A percentile compares a stretch with the other conserved stretches of the same genome.
phyloP scores from a whole-genome alignment of 768 basidiomycete species.

The Calocera viscosa region DNA sequence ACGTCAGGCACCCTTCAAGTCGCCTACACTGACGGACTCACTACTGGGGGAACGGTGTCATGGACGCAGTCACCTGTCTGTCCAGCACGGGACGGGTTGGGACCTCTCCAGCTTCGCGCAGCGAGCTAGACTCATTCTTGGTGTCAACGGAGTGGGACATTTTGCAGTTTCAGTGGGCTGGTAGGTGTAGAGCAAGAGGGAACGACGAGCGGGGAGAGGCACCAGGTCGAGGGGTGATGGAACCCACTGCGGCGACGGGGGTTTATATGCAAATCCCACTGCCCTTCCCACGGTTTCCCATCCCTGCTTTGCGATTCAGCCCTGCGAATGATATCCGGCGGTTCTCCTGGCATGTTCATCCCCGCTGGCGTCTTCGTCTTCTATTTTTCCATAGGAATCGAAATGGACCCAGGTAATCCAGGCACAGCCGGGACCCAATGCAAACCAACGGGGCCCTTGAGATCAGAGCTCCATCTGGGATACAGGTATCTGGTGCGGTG shows the following conservation, averaged over 20 bases:
- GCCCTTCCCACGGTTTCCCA: not conserved
- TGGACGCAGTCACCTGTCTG: not conserved
- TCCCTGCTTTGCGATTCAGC: not conserved
- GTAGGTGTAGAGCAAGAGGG: not conserved
- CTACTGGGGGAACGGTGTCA: not conserved
- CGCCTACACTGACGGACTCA: not conserved
- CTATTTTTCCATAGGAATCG: not conserved
- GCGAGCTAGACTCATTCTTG: not conserved
- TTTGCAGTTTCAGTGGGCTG: not conserved
- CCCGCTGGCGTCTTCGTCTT: not conserved
- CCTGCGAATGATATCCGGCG: not conserved
- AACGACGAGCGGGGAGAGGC: not conserved
- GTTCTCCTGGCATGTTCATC: not conserved
- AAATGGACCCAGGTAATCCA: not conserved
- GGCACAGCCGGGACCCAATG: not conserved
- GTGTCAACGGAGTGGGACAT: not conserved
- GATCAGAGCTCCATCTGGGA: slow-evolving; percentile 1
- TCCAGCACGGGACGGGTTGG: not conserved
- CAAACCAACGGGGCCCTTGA: not conserved
- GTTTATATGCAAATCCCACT: not conserved
- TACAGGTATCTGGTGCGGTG: not conserved
- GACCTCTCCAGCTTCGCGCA: not conserved
- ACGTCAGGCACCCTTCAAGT: not conserved
- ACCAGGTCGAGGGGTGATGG: not conserved
- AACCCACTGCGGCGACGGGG: not conserved